A percentile compares a stretch with the other conserved stretches of the same genome.
Conservation (phyloP, 75 land plant genomes). For the Ceratopteris richardii region DNA sequence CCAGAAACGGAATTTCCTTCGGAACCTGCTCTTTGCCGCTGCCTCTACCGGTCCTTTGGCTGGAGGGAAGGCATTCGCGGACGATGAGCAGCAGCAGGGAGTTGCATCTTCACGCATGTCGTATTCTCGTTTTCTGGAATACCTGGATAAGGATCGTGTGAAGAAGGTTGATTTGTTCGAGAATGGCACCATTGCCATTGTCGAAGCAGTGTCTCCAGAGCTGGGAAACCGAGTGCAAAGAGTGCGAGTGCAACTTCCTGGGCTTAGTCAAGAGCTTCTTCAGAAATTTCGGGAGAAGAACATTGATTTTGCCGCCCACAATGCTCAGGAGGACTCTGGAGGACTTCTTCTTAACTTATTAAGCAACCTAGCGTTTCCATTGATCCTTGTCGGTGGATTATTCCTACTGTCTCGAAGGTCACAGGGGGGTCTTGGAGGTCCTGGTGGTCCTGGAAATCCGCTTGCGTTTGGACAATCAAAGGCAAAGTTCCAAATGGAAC, state of each 20-base stretch:
- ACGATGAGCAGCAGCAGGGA: slow-evolving; percentile 52
- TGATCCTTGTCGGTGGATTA: slow-evolving; percentile 75
- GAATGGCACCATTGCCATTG: slow-evolving; percentile 95
- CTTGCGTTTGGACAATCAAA: slow-evolving; percentile 87
- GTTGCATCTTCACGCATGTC: slow-evolving; percentile 97
- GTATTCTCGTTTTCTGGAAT: slow-evolving; percentile 88
- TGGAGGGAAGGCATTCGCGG: slow-evolving; percentile 58
- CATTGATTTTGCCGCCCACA: slow-evolving; percentile 96
- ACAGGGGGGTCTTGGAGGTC: slow-evolving; percentile 83
- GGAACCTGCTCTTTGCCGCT: not conserved
- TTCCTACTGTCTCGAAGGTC: slow-evolving; percentile 84
- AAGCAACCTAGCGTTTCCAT: slow-evolving; percentile 88
- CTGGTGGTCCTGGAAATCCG: slow-evolving; percentile 93
- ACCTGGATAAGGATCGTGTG: slow-evolving; percentile 87
- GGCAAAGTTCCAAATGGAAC: slow-evolving; percentile 99
- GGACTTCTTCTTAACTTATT: slow-evolving; percentile 66
- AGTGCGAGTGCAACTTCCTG: slow-evolving; percentile 91
- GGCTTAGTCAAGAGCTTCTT: slow-evolving; percentile 83
- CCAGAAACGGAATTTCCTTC: not conserved
- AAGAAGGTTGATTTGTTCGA: slow-evolving; percentile 84
- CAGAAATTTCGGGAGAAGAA: slow-evolving; percentile 89
- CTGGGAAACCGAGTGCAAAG: slow-evolving; percentile 84
- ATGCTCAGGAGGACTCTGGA: slow-evolving; percentile 89
- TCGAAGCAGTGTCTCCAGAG: slow-evolving; percentile 93
- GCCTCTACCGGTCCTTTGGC: not conserved